phyloP scores from a whole-genome alignment of 768 basidiomycete species.

The Boletales sp. region DNA sequence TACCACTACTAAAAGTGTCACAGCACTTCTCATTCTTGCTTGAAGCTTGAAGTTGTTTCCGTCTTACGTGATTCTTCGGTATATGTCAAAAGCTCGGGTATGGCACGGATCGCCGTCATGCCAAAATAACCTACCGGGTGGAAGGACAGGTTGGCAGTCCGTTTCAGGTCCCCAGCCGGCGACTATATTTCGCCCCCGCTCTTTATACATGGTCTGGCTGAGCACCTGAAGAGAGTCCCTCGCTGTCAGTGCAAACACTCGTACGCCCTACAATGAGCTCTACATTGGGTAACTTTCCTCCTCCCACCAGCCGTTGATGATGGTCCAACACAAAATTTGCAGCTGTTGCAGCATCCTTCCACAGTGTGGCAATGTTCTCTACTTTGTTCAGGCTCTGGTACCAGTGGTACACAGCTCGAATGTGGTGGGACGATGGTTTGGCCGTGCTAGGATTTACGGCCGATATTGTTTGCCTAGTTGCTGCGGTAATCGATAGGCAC shows the following conservation, averaged over 20 bases:
- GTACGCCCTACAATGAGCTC: neutral
- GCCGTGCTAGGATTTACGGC: conserved; percentile 13
- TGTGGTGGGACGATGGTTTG: conserved; percentile 30
- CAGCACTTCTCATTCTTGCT: too few species aligned
- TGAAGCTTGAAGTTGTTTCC: too few species aligned
- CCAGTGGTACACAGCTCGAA: conserved; percentile 9
- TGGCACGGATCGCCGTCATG: too few species aligned
- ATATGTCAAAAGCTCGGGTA: too few species aligned
- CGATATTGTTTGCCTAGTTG: conserved; percentile 10
- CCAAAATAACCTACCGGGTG: too few species aligned
- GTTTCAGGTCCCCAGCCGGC: too few species aligned
- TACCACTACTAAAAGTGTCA: too few species aligned
- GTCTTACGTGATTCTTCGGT: too few species aligned
- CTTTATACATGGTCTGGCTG: too few species aligned
- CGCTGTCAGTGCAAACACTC: neutral
- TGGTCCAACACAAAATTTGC: neutral
- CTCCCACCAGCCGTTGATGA: neutral
- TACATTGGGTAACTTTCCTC: conserved; percentile 1
- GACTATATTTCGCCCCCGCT: too few species aligned
- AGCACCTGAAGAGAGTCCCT: too few species aligned
- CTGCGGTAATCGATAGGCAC: conserved; percentile 6
- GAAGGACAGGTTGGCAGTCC: too few species aligned
- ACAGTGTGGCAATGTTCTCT: conserved; percentile 16
- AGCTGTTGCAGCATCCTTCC: conserved; percentile 19
- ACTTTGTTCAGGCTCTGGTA: conserved; percentile 25